Base-by-base conservation (phyloP, 805 yeast species). In the Pichia cephalocereana region DNA sequence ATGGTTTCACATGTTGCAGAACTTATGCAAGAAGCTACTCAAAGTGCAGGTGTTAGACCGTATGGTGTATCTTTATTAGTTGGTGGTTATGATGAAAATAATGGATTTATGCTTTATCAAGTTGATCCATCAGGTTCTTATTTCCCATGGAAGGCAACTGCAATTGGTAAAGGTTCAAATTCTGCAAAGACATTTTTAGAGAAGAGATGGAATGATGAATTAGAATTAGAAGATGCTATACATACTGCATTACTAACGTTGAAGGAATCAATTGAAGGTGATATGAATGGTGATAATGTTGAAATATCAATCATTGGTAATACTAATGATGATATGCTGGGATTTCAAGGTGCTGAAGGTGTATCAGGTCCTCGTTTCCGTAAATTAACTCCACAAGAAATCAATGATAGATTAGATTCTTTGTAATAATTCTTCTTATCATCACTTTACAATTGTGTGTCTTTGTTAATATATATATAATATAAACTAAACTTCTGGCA, bases 101-200 rank as follows among this genome's bases (percentile, higher is more conserved):
- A 61, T 44, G 81, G 81, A 30, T 90, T 78, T 67, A 86, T 86
- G 63, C 74, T 93, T 51, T 93, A 93, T 67, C 99, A 93, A 69
- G 95, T 93, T 43, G 99, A 93, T 70, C 99, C 99, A 6, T 85
- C 96, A 4, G 99, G 99, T 10, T 82, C 96, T 39, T 93, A 84
- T 66, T 93, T 87, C 76, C 98, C 99, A 10, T 93, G 99, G 99
- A 93, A 91, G 69, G 99, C 99, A 38, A 91, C 99, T 4, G 98
- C 99, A 26, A 93, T 93, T 59, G 99, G 99, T 54, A 90, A 89
- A 64, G 95, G 96, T 27, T 82, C 96, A 4, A 80, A 81, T 41
- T 87, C 95, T n/a, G 99, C 98, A 36, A 93, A 95, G 72, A 91
- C 98, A 1, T 93, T 93, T 60, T 70, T 93, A 62, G 99, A 93